Percentiles rank a stretch among this genome's conserved stretches.
phyloP scores from a whole-genome alignment of 1,284 basidiomycete genomes.

The Cutaneotrichosporon curvatum region DNA sequence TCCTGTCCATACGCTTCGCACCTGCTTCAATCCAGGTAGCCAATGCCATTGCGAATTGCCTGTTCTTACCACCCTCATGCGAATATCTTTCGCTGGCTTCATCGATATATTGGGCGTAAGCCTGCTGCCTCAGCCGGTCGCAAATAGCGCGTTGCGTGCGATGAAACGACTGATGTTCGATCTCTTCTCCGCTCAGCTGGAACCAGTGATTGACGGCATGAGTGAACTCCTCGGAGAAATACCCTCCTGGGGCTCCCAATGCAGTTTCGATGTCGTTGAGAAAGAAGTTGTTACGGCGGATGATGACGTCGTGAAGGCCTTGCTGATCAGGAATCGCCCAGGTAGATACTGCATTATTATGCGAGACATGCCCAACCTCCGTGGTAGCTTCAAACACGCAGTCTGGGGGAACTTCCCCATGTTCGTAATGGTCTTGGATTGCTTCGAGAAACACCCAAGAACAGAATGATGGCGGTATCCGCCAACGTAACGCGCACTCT shows the following conservation, averaged over 20 bases:
- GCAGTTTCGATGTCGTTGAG: constrained; percentile 23
- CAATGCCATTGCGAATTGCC: constrained; percentile 55
- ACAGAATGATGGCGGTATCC: constrained; percentile 72
- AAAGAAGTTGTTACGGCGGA: constrained; percentile 27
- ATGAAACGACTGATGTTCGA: constrained; percentile 13
- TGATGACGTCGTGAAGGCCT: constrained; percentile 18
- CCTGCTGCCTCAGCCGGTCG: constrained; percentile 60
- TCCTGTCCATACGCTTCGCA: constrained; percentile 66
- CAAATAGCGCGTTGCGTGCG: constrained; percentile 58
- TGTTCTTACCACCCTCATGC: constrained; percentile 30
- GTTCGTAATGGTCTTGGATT: constrained; percentile 79
- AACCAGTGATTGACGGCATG: constrained; percentile 65
- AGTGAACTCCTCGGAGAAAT: constrained; percentile 57
- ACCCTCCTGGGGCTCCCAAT: constrained; percentile 20
- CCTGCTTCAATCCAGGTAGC: constrained; percentile 82
- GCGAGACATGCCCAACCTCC: constrained; percentile 61
- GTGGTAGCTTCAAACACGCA: constrained; percentile 85
- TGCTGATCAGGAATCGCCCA: constrained; percentile 68
- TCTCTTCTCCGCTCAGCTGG: constrained; percentile 58
- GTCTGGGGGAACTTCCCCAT: constrained; percentile 84
- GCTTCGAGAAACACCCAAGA: constrained; percentile 76
- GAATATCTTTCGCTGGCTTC: constrained; percentile 53
- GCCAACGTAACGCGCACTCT: constrained; percentile 83
- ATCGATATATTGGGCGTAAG: constrained; percentile 61
- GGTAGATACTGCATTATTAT: constrained; percentile 61